These are phyloP conservation scores for Scenedesmus sp. DNA, from an alignment of 163 green algal species.

Conservation along the genomic window DNA sequence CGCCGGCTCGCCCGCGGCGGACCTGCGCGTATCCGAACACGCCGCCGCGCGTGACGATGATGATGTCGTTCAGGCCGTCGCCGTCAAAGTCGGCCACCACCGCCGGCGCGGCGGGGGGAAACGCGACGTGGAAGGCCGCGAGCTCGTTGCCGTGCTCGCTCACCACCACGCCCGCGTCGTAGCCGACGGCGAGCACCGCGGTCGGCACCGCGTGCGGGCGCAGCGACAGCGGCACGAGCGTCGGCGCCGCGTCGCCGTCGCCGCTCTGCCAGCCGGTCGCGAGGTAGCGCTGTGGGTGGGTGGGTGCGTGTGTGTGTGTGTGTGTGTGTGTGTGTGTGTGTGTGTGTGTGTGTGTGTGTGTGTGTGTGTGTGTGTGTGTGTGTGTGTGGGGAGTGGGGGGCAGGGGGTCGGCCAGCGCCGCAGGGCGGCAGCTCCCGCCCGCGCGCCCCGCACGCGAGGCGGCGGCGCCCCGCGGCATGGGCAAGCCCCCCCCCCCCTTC, in stretches of 20 bases:
- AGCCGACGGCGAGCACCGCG: constrained; percentile 47
- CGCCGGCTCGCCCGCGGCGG: no score
- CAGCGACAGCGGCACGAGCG: constrained; percentile 16
- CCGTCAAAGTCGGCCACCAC: constrained; percentile 89
- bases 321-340: no score
- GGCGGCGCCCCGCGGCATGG: no score
- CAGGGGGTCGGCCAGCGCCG: no score
- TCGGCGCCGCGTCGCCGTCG: constrained; percentile 3
- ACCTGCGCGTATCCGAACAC: constrained; percentile 85
- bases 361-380: no score
- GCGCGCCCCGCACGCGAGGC: no score
- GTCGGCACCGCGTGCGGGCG: constrained; percentile 10
- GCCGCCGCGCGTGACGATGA: constrained; percentile 74
- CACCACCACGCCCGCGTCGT: constrained; percentile 62
- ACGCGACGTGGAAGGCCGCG: constrained; percentile 71
- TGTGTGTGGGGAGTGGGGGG: no score
- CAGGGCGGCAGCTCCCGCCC: no score
- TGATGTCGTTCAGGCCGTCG: constrained; percentile 90
- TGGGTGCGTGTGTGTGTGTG: no score
- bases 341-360: no score
- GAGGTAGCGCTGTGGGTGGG: constrained; percentile 31
- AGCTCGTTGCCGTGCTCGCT: constrained; percentile 74
- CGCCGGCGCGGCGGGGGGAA: constrained; percentile 66
- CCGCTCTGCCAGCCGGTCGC: constrained; percentile 1
- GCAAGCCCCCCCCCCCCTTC: no score